Conservation (phyloP, 495 filamentous ascomycete species). For the Bryoglossum gracile region DNA sequence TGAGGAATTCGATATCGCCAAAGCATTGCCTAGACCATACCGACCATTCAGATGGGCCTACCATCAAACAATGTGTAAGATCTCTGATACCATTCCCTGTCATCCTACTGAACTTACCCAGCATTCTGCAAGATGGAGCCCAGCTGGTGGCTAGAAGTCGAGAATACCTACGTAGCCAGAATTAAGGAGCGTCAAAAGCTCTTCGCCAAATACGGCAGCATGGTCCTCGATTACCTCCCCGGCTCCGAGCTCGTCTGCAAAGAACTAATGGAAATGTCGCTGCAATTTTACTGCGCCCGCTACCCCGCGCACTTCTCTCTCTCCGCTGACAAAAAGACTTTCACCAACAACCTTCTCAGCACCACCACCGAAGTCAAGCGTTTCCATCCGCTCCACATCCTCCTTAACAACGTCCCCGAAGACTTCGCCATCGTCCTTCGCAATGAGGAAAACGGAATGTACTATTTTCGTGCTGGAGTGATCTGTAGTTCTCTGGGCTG, state of each 20-base stretch:
- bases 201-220: constrained; percentile 53
- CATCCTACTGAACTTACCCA: too few species aligned
- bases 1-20: constrained; percentile 55
- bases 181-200: constrained; percentile 69
- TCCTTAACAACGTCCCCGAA: constrained; percentile 80
- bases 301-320: constrained; percentile 78
- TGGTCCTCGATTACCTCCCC: constrained; percentile 62
- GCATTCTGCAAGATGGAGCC: constrained; percentile 74
- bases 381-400: constrained; percentile 61
- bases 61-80: constrained; percentile 90
- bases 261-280: constrained; percentile 83
- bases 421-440: constrained; percentile 80
- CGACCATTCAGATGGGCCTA: constrained; percentile 84
- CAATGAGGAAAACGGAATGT: constrained; percentile 62
- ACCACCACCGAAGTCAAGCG: constrained; percentile 54
- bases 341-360: constrained; percentile 66
- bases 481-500: constrained; percentile 78
- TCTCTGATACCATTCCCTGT: constrained; percentile 7
- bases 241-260: constrained; percentile 78
- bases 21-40: constrained; percentile 61
- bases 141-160: constrained; percentile 89
- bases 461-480: constrained; percentile 70
- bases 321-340: constrained; percentile 45
- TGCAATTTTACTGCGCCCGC: constrained; percentile 71
- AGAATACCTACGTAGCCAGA: constrained; percentile 61